Evolutionary conservation across 495 filamentous ascomycete species (phyloP).

Genomic region (Aspergillus cavernicola): DNA sequence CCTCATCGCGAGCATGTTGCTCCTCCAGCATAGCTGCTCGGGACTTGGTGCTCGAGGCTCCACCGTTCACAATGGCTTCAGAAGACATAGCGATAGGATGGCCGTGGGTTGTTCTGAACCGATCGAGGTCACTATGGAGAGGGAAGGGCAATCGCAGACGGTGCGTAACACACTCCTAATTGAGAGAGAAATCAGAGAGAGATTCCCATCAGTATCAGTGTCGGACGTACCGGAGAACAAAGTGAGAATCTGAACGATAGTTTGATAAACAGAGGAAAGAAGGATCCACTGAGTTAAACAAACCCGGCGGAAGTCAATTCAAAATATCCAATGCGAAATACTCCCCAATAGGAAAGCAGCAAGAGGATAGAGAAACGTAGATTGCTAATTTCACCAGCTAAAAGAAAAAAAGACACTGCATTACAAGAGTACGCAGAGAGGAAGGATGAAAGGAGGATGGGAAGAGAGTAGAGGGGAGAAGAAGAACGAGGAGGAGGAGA

Average conservation of each 20-base stretch:
- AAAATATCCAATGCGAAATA: not conserved
- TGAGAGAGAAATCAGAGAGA: not conserved
- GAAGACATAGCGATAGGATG: conserved; percentile 41
- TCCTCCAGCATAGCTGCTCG: conserved; percentile 74
- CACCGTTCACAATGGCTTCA: conserved; percentile 40
- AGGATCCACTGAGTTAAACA: not conserved
- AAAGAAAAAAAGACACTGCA: conserved; percentile 19
- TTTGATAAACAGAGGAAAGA: not conserved
- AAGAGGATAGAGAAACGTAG: conserved; percentile 17
- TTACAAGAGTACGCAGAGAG: conserved; percentile 15
- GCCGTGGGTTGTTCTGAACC: conserved; percentile 6
- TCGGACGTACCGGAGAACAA: not conserved
- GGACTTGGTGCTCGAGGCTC: conserved; percentile 29
- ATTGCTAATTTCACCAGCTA: conserved; percentile 20
- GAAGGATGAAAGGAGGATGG: conserved; percentile 12
- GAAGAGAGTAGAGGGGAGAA: conserved; percentile 10
- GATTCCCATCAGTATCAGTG: not conserved
- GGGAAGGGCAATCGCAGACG: not conserved
- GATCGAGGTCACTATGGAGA: not conserved
- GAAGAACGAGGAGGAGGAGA: conserved; percentile 7
- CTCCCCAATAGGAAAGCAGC: conserved; percentile 14
- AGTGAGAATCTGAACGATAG: not conserved
- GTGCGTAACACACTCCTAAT: not conserved
- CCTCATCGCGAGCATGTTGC: conserved; percentile 64
- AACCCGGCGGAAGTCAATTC: not conserved